Conservation (phyloP, 495 filamentous ascomycete species). For the Cercophora sp. region DNA sequence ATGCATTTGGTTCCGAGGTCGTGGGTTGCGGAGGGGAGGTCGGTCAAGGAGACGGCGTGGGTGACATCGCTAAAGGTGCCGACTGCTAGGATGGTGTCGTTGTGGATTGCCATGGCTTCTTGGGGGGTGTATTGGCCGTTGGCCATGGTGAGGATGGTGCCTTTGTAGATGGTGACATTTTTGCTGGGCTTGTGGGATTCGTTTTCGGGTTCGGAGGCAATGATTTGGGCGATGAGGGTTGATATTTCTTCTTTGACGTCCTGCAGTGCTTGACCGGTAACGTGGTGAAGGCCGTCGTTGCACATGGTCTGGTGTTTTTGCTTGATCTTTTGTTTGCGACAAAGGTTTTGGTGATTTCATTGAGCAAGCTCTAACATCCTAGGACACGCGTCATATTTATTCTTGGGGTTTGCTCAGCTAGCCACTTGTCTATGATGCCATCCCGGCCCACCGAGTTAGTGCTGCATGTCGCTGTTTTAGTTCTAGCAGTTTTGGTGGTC, state of each 20-base stretch:
- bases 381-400: too few relatives aligned
- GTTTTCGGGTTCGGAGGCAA: too few relatives aligned
- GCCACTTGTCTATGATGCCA: too few relatives aligned
- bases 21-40: background rate
- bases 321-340: too few relatives aligned
- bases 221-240: background rate
- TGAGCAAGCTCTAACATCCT: too few relatives aligned
- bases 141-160: slow-evolving; percentile 14
- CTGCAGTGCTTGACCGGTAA: background rate
- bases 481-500: too few relatives aligned
- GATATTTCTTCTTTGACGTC: background rate
- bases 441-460: too few relatives aligned
- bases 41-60: background rate
- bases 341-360: too few relatives aligned
- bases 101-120: slow-evolving; percentile 8
- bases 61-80: slow-evolving; percentile 1
- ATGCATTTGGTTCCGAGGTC: background rate
- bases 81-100: slow-evolving; percentile 8
- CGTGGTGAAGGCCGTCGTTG: background rate
- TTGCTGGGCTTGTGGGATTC: too few relatives aligned
- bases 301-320: too few relatives aligned
- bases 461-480: too few relatives aligned
- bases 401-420: too few relatives aligned
- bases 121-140: slow-evolving; percentile 1
- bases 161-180: background rate